Base-by-base conservation (phyloP, 73 alveolate genomes). In the Paramecium primaurelia region DNA sequence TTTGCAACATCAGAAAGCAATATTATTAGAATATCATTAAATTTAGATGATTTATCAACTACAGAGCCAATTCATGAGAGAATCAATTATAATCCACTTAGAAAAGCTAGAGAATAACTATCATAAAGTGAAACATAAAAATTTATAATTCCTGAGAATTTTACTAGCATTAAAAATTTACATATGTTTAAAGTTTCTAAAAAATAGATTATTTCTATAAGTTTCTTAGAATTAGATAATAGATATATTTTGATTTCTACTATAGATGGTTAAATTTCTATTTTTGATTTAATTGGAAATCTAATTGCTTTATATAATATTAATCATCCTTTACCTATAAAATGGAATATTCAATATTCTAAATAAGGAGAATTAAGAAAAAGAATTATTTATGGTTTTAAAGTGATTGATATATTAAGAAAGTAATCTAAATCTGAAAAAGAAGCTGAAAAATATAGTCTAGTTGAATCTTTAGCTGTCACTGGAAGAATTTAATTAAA, bases 341-440 rank as follows among this genome's bases (percentile, higher is more conserved):
- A 77, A 77, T 77, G 89, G 89, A 38, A 77, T 8, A 44, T 77
- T 4, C 11, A 36, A 25, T 77, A 77, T 44, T 34, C 68, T 11
- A 77, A 77, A 42, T 77, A 37, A 40, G 89, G 64, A 40, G 89
- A 77, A 77, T 25, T 42, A 16, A 77, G 89, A 42, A 77, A 77
- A 34, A 77, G 89, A 77, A 77, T 77, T 14, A 44, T 77, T 32
- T 77, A 77, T 77, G 89, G 89, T 9, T 77, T 77, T 42, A 77
- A 77, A 77, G 89, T 77, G 5, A 77, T 77, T 16, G 89, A 77
- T 20, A 77, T 77, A 5, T 77, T 77, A 22, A 77, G 89, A 42
- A 77, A 77, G 20, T 40, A 77, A 77, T 77, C 89, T 26, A 77
- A 77, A 77, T 26, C 89, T 2, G 89, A 77, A 42, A 77, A 77